Evolutionary conservation across 2,329 filamentous ascomycete genomes (phyloP).

Genomic region (Pleurostoma richardsiae): DNA sequence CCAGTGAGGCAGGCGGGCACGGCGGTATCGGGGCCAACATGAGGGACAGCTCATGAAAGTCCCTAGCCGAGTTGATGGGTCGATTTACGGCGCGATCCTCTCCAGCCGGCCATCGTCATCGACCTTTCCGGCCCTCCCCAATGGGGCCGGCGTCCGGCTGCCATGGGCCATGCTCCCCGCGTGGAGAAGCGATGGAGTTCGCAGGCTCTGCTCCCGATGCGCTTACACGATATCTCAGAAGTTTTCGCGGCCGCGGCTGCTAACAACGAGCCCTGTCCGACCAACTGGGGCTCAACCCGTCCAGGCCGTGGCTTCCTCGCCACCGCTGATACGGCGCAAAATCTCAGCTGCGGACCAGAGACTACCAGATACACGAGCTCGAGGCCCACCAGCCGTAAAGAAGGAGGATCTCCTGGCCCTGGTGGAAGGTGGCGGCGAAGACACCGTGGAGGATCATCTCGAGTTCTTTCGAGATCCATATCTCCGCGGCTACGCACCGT

Average conservation of each 20-base stretch:
- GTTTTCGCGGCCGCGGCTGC: no score
- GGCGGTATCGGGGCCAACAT: conserved; percentile 31
- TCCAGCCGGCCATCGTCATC: conserved; percentile 34
- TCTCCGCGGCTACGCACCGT: conserved; percentile 45
- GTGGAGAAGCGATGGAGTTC: no score
- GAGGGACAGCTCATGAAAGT: conserved; percentile 56
- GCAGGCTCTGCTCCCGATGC: no score
- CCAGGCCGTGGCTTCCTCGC: conserved; percentile 4
- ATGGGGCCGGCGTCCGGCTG: no score
- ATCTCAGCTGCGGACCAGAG: no score
- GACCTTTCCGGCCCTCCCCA: no score
- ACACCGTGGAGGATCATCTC: conserved; percentile 47
- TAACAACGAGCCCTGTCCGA: no score
- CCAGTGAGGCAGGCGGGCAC: conserved; percentile 14
- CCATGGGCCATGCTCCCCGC: no score
- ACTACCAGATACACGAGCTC: no score
- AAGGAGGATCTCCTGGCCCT: conserved; percentile 46
- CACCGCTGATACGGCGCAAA: no score
- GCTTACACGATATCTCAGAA: no score
- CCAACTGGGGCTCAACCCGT: conserved; percentile 9
- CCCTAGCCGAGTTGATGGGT: conserved; percentile 53
- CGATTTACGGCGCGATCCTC: conserved; percentile 52
- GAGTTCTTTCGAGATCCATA: conserved; percentile 48
- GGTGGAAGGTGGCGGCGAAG: conserved; percentile 43
- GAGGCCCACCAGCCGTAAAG: conserved; percentile 5